Evolutionary conservation across 1,284 basidiomycete genomes (phyloP).

Genomic region (Cystobasidium slooffiae): DNA sequence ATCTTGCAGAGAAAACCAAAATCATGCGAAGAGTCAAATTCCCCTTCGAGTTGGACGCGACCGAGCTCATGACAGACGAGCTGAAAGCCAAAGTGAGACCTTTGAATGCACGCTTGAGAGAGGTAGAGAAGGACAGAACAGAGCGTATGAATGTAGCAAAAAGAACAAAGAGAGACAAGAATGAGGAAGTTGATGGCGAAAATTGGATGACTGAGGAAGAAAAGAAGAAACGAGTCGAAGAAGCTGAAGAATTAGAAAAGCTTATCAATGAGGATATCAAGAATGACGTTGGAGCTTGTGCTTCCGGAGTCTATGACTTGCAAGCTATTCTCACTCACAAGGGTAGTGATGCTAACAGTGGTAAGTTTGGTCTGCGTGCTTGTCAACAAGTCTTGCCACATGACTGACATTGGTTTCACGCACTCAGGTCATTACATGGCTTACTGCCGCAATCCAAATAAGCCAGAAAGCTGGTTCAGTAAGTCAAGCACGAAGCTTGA

Average conservation of each 20-base stretch:
- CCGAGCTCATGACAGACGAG: constrained; percentile 80
- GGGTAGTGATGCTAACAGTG: constrained; percentile 56
- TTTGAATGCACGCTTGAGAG: constrained; percentile 72
- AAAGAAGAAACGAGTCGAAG: constrained; percentile 60
- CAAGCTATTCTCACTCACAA: constrained; percentile 95
- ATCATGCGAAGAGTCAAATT: constrained; percentile 89
- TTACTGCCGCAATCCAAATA: constrained; percentile 45
- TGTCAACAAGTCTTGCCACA: constrained; percentile 42
- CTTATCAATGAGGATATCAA: constrained; percentile 70
- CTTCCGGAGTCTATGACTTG: constrained; percentile 80
- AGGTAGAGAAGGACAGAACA: constrained; percentile 77
- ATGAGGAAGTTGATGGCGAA: constrained; percentile 51
- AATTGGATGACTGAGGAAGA: constrained; percentile 52
- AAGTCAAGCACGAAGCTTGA: constrained; percentile 3
- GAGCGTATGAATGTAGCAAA: constrained; percentile 84
- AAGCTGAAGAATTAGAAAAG: constrained; percentile 67
- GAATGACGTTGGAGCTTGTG: constrained; percentile 71
- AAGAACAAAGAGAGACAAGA: constrained; percentile 66
- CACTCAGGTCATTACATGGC: constrained; percentile 47
- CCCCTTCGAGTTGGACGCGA: constrained; percentile 78
- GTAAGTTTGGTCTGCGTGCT: constrained; percentile 84
- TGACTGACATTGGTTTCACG: constrained; percentile 73
- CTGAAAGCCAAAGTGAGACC: constrained; percentile 58
- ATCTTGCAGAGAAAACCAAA: constrained; percentile 56
- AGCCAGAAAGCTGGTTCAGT: constrained; percentile 40